Evolutionary conservation across 2,329 filamentous ascomycete species (phyloP), one percentile per base, ranked within the genome.

Genomic region (Phialophora tarda): DNA sequence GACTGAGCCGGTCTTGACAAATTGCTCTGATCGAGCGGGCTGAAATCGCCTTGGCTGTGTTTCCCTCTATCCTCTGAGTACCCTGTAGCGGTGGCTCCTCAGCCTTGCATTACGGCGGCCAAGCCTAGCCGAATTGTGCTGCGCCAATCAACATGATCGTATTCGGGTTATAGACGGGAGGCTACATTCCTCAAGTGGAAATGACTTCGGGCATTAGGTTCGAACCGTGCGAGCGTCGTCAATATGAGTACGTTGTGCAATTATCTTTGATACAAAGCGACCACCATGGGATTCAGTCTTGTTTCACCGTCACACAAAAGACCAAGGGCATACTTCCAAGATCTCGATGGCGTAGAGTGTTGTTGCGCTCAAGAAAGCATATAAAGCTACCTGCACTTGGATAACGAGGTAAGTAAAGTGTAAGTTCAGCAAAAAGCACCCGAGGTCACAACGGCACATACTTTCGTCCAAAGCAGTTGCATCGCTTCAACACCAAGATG

Each of bases 31-130:
- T 7, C 38, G 10, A 5, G 10, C 2, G 21, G 48, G 48, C 21
- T 17, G 21, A 51, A 51, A 23, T 24, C 8, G 7, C 10, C 44
- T 51, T 51, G 48, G 48, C 48, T 51, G 48, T 51, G 48, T 51
- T 12, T 23, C 24, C 48, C n/a, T 26, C 48, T 23, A 51, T 14
- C 7, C 23, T 23, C 17, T 12, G 6, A 44, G 38, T 17, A 44
- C 21, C 14, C 17, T 8, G 38, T 17, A 44, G 17, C 5, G 38
- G 14, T 26, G 23, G 21, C 10, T 26, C 10, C 12, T 51, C 24
- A 51, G 48, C 48, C 48, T 51, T 17, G 48, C 48, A 44, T 51
- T 28, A 51, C 48, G 14, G 48, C 21, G 23, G 48, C 48, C 21
- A 51, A 51, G 48, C 1, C 48, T 51, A 10, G 48, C 23, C 3